Conservation (phyloP, 768 basidiomycete genomes). For the Leccinum ochraceum region DNA sequence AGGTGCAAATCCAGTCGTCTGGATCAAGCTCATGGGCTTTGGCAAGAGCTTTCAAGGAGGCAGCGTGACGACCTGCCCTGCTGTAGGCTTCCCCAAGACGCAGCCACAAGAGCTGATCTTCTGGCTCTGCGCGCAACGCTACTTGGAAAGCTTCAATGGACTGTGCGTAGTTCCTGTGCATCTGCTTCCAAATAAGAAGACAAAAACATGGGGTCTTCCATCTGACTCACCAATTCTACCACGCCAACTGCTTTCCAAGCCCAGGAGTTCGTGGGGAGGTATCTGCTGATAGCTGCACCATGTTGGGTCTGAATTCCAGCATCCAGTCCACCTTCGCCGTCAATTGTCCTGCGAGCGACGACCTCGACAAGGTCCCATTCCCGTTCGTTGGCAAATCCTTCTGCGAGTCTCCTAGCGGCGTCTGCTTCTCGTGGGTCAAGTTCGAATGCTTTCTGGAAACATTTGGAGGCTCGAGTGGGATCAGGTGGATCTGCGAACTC, state of each 20-base stretch:
- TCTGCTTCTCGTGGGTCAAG: constrained; percentile 86
- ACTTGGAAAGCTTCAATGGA: constrained; percentile 87
- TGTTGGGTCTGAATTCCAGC: constrained; percentile 52
- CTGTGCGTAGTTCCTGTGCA: constrained; percentile 61
- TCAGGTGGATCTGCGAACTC: constrained; percentile 73
- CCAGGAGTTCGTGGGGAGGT: constrained; percentile 85
- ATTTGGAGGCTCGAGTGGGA: constrained; percentile 84
- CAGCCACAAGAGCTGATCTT: constrained; percentile 84
- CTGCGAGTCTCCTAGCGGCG: constrained; percentile 81
- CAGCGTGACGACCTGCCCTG: constrained; percentile 83
- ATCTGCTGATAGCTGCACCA: constrained; percentile 42
- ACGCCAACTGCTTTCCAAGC: constrained; percentile 97
- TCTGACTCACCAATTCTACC: constrained; percentile 75
- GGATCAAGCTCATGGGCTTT: constrained; percentile 74
- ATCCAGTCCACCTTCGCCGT: constrained; percentile 84
- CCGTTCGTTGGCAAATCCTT: constrained; percentile 87
- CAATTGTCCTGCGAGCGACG: constrained; percentile 89
- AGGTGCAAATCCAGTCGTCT: constrained; percentile 80
- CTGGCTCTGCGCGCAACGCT: constrained; percentile 75
- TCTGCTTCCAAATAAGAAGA: constrained; percentile 40
- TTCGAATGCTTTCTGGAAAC: constrained; percentile 98
- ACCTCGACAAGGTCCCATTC: constrained; percentile 97
- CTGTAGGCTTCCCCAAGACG: constrained; percentile 91
- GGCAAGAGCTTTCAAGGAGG: constrained; percentile 83
- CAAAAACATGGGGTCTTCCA: constrained; percentile 3